Evolutionary conservation across 495 filamentous ascomycete genomes (phyloP), one percentile per base, ranked within the genome.

Genomic region (Xylaria venustula): DNA sequence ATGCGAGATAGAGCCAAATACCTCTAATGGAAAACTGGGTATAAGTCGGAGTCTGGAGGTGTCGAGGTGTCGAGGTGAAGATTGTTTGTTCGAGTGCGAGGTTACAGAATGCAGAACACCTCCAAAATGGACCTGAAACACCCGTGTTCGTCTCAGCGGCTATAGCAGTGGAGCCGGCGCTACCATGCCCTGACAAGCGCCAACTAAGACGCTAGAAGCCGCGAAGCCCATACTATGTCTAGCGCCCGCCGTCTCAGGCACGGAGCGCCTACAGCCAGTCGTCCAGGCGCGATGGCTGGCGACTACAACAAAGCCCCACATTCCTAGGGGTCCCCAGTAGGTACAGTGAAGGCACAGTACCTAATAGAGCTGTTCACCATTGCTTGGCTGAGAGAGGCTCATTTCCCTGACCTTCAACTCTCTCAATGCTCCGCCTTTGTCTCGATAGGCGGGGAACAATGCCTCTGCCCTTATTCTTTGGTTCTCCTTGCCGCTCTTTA

Each of bases 331-430:
- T 34, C 4, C 11, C 30, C 30, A 34, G n/a, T n/a, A n/a, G n/a
- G n/a, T n/a, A n/a, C n/a, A n/a, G n/a, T n/a, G n/a, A n/a, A n/a
- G n/a, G n/a, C n/a, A n/a, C n/a, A n/a, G n/a, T n/a, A n/a, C n/a
- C n/a, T n/a, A 34, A 34, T 34, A 34, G 4, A 11, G 20, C 25
- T 17, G 25, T 26, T 1, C 25, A 20, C 40, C 1, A n/a, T 55
- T 55, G 52, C 52, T 55, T 55, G 53, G 53, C 40, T 55, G 17
- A 19, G 37, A 55, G 53, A 40, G 36, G 23, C 52, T 54, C 52
- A 20, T 54, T 20, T n/a, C 20, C 15, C 25, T 15, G 7, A 17
- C 52, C 25, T 30, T 9, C 17, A 41, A 32, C 15, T 26, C 40
- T 20, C 45, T 34, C 26, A 9, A 32, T 32, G 5, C 14, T 40